Evolutionary conservation across 2,329 filamentous ascomycete species (phyloP).

Genomic region (Dendryphion nanum): DNA sequence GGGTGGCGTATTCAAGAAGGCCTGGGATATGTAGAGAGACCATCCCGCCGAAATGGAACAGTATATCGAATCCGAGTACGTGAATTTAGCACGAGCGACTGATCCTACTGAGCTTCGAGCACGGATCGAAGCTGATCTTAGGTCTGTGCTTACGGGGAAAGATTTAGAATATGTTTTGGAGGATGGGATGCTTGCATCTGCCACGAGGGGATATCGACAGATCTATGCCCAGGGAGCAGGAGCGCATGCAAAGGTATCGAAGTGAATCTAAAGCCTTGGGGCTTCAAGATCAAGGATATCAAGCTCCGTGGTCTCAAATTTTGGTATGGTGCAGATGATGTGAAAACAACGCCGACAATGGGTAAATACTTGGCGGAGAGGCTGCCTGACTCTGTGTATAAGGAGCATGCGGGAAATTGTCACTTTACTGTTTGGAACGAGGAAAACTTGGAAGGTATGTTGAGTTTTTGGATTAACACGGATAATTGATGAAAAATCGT

Average conservation of each 20-base stretch:
- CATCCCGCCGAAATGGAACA: background rate
- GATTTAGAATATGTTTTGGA: background rate
- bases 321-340: background rate
- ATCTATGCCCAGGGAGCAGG: background rate
- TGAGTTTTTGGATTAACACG: too few species aligned
- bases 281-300: background rate
- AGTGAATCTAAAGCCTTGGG: background rate
- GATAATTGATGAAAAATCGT: too few species aligned
- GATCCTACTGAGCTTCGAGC: too few species aligned
- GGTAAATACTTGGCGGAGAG: background rate
- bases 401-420: background rate
- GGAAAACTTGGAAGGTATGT: background rate
- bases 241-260: background rate
- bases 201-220: background rate
- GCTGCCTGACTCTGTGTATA: background rate
- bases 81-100: background rate
- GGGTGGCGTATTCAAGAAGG: background rate
- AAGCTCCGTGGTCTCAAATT: background rate
- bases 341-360: background rate
- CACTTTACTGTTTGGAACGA: background rate
- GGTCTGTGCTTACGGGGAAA: background rate
- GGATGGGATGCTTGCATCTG: background rate
- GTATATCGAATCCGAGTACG: background rate
- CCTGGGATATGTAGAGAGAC: background rate
- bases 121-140: background rate